Conservation (phyloP, 345 rosid species). For the Hibiscus tridactylites region DNA sequence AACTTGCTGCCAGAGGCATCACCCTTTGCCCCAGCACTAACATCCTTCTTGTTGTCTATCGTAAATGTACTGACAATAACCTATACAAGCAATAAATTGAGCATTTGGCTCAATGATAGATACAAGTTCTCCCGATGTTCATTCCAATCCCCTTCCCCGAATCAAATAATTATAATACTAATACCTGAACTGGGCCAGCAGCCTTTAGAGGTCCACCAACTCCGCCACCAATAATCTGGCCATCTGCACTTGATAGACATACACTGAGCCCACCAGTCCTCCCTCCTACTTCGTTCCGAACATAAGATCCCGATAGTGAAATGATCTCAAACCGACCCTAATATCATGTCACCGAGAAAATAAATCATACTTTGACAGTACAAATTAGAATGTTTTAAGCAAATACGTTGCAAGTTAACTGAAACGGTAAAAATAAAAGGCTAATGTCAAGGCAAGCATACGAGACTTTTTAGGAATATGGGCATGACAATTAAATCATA, state of each 20-base stretch:
- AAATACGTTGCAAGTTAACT: not conserved
- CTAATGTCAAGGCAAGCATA: not conserved
- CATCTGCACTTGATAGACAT: constrained; percentile 58
- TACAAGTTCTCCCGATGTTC: not conserved
- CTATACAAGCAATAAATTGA: constrained; percentile 21
- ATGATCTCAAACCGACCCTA: constrained; percentile 89
- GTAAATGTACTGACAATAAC: constrained; percentile 61
- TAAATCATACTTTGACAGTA: not conserved
- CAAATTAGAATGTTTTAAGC: not conserved
- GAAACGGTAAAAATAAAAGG: not conserved
- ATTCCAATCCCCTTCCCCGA: not conserved
- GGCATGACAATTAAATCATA: not conserved
- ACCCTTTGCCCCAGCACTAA: constrained; percentile 28
- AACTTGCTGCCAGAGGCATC: constrained; percentile 45
- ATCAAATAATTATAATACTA: not conserved
- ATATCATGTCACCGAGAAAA: constrained; percentile 12
- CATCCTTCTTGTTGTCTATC: constrained; percentile 46
- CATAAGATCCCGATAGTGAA: constrained; percentile 76
- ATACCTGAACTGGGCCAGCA: constrained; percentile 89
- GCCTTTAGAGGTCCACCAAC: constrained; percentile 80
- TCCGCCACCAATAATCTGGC: constrained; percentile 85
- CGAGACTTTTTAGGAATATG: not conserved
- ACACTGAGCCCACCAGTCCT: constrained; percentile 83
- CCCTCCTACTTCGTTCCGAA: constrained; percentile 63
- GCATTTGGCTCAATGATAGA: not conserved